Evolutionary conservation across 257 asterid genomes (phyloP), one percentile per base, ranked within the genome.

Genomic region (Lithospermum erythrorhizon): DNA sequence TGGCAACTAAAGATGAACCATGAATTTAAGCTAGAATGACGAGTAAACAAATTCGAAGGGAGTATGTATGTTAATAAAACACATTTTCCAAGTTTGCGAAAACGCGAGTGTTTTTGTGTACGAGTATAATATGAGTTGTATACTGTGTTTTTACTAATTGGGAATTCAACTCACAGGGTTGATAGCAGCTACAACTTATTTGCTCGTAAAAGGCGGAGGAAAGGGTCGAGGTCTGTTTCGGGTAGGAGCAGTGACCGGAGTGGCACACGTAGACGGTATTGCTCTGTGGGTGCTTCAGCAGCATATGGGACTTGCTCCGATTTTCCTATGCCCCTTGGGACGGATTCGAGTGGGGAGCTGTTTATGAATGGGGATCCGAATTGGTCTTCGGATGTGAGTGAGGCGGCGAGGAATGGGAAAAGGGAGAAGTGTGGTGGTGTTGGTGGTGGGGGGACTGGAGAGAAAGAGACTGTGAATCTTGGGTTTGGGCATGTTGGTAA

Each of bases 301-400:
- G 32, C 32, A 5, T 27, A 27, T 17, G 98, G 82, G 9, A 88
- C 98, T 9, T 88, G 96, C 61, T 91, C 96, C 2, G 98, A 91
- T 75, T 84, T 88, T 18, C 95, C 84, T 1, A 75, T 86, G 84
- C 88, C 80, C 57, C 72, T 83, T 0, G 97, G 94, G 23, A 90
- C 97, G 59, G 98, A 91, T 77, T 88, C 98, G 13, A 91, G 98
- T 25, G 98, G 98, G 60, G 98, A 91, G 81, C 67, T 91, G 65
- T 88, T 91, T 53, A 85, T 76, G 57, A 76, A 80, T 63, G 82
- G 94, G 69, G 96, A 91, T 13, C 61, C 83, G 47, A 84, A 86
- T 75, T 91, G 98, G 98, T 80, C 90, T 11, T 91, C 95, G 18
- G 98, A 91, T 71, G 95, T 79, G 68, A 88, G 98, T 58, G 98